Evolutionary conservation across 1,284 basidiomycete genomes (phyloP), one percentile per base, ranked within the genome.

Genomic region (Papiliotrema nemorosa): DNA sequence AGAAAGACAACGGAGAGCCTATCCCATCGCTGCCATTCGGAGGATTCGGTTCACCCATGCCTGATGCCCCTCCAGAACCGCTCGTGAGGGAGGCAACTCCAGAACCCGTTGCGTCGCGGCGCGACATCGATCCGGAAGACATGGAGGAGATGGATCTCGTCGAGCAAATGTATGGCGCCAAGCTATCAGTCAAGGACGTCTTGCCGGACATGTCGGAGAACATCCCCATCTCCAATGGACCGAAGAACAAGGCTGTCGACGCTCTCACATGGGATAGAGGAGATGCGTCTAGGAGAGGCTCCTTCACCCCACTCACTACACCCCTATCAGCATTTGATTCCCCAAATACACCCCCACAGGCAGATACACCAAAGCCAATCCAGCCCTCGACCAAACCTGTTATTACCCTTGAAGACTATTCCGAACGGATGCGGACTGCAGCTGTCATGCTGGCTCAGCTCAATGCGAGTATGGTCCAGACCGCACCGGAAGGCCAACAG

Each of bases 381-480:
- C n/a, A 36, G 12, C 33, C 55, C 18, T 45, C 66, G 7, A 53
- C 58, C 14, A 69, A 74, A 38, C 67, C 64, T 2, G 63, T 72
- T 7, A 75, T 79, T 52, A 77, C 77, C 1, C 77, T 98, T 26
- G 93, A 98, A 66, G 94, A 98, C 62, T 98, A 98, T 70, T 94
- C 94, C 0, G 90, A 97, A 64, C 84, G 94, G 38, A 98, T 98
- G 94, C 85, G 90, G 14, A 97, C 92, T 10, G 94, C 94, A 1
- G 94, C 96, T 3, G 86, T 98, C 63, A 97, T 99, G 94, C 84
- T 99, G 21, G 87, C 94, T 1, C 94, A 99, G 75, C 81, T 99
- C 38, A 97, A 93, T 62, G 85, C 90, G 0, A 92, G 84, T 54
- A 78, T 88, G 42, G 77, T 83, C 13, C 81, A 84, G 46, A 54